Conservation (phyloP, 192 early-diverging fungal species). For the Coemansia nantahalensis region DNA sequence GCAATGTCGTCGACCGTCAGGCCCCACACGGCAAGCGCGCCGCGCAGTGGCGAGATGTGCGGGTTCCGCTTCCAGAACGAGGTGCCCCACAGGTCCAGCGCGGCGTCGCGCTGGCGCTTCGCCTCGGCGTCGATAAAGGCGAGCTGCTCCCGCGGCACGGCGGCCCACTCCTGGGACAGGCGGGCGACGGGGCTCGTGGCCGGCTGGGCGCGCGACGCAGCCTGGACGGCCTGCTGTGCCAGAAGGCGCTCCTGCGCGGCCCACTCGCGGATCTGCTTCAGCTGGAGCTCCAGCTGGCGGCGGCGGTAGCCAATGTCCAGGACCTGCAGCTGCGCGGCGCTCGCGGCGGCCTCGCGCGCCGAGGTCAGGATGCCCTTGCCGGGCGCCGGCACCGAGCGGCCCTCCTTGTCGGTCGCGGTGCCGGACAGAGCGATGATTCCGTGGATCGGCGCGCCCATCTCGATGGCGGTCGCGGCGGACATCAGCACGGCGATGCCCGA, state of each 20-base stretch:
- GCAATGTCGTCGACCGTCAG: constrained; percentile 91
- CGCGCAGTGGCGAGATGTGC: constrained; percentile 81
- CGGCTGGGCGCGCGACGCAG: no score
- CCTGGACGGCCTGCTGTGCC: not conserved
- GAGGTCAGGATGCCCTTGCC: constrained; percentile 93
- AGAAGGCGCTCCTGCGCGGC: constrained; percentile 1
- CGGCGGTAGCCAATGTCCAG: constrained; percentile 85
- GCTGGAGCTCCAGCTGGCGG: constrained; percentile 62
- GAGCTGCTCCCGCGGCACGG: not conserved
- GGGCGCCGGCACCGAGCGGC: constrained; percentile 93
- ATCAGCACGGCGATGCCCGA: constrained; percentile 87
- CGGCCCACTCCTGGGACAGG: not conserved
- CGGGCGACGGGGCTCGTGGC: not conserved
- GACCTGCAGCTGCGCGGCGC: constrained; percentile 47
- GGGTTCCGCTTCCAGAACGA: constrained; percentile 81
- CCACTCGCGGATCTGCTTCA: constrained; percentile 14
- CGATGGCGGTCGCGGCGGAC: constrained; percentile 78
- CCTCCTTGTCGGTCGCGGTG: constrained; percentile 96
- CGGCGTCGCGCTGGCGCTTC: constrained; percentile 66
- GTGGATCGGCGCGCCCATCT: constrained; percentile 89
- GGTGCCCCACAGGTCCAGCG: constrained; percentile 76
- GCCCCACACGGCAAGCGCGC: constrained; percentile 82
- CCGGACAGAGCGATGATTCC: constrained; percentile 82
- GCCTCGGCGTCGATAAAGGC: constrained; percentile 63
- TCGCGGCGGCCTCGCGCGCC: constrained; percentile 63